Conservation (phyloP, 1,139 yeast genomes). For the Fermentozyma sake region DNA sequence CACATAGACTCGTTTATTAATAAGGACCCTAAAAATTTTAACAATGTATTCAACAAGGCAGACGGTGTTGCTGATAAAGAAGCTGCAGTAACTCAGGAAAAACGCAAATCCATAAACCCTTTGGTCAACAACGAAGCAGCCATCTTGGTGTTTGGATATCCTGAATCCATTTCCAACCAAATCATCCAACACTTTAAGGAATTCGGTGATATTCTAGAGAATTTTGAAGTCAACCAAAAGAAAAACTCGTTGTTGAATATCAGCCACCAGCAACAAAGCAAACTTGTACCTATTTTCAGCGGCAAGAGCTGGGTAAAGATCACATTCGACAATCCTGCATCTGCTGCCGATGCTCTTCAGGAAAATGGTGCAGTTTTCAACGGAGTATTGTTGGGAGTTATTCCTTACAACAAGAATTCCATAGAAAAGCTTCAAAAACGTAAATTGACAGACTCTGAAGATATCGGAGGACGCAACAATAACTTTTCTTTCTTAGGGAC, state of each 20-base stretch:
- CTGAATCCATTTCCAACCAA: slow-evolving; percentile 64
- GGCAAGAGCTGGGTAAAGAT: slow-evolving; percentile 88
- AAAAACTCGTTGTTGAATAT: slow-evolving; percentile 6
- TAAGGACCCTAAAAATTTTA: slow-evolving; percentile 44
- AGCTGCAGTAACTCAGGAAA: slow-evolving; percentile 8
- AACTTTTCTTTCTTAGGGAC: slow-evolving; percentile 7
- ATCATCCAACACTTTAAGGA: slow-evolving; percentile 73
- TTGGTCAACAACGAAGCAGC: slow-evolving; percentile 48
- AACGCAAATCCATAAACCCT: slow-evolving; percentile 15
- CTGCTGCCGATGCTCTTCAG: slow-evolving; percentile 78
- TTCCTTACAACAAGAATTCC: slow-evolving; percentile 58
- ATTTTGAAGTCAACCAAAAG: slow-evolving; percentile 44
- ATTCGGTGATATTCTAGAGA: slow-evolving; percentile 78
- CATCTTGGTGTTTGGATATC: slow-evolving; percentile 84
- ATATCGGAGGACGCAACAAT: slow-evolving; percentile 45
- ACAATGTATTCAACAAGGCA: slow-evolving; percentile 41
- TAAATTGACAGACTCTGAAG: slow-evolving; percentile 47
- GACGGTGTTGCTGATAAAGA: slow-evolving; percentile 9
- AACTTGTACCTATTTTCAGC: slow-evolving; percentile 62
- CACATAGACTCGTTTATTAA: slow-evolving; percentile 34
- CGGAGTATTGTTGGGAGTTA: slow-evolving; percentile 73
- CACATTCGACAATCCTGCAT: slow-evolving; percentile 70
- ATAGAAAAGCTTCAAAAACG: slow-evolving; percentile 62
- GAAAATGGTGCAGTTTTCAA: slow-evolving; percentile 75
- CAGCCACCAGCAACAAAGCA: slow-evolving; percentile 5